A percentile compares a stretch with the other conserved stretches of the same genome.
Conservation (phyloP, 352 stramenopile species). For the Phytophthora melonis region DNA sequence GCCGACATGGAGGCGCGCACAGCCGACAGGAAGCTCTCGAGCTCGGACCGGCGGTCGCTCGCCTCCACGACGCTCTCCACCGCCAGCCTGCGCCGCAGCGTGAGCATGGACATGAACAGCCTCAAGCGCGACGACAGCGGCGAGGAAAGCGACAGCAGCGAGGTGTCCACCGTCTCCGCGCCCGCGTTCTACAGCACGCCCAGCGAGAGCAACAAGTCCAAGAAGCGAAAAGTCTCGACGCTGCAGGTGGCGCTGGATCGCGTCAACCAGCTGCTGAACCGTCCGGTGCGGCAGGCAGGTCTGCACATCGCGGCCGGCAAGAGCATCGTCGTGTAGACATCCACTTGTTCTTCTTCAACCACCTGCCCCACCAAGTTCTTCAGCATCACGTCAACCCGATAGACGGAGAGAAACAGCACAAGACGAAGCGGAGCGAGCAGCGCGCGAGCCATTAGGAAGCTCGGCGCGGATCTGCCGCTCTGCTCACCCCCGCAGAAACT, state of each 20-base stretch:
- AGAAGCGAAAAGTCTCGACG: conserved; percentile 76
- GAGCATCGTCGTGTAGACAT: conserved; percentile 74
- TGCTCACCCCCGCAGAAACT: conserved; percentile 24
- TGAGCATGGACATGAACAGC: conserved; percentile 36
- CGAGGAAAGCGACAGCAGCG: conserved; percentile 33
- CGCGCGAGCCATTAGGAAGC: conserved; percentile 37
- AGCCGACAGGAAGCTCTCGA: conserved; percentile 7
- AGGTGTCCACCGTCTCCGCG: conserved; percentile 31
- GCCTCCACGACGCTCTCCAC: conserved; percentile 36
- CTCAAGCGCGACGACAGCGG: conserved; percentile 28
- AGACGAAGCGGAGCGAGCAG: conserved; percentile 20
- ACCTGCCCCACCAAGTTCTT: conserved; percentile 16
- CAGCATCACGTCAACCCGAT: conserved; percentile 14
- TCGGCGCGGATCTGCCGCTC: conserved; percentile 13
- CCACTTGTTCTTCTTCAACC: conserved; percentile 22
- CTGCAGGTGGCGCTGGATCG: conserved; percentile 71
- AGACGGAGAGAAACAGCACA: conserved; percentile 32
- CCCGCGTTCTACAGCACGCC: conserved; percentile 42
- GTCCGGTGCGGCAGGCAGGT: conserved; percentile 73
- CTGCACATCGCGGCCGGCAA: conserved; percentile 68
- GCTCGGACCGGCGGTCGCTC: conserved; percentile 18
- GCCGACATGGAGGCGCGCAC: conserved; percentile 8
- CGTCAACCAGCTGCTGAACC: conserved; percentile 80
- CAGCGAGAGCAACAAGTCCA: conserved; percentile 50
- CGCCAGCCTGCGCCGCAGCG: conserved; percentile 26